phyloP scores from a whole-genome alignment of 495 filamentous ascomycete species.

The Hyaloscypha bicolor region DNA sequence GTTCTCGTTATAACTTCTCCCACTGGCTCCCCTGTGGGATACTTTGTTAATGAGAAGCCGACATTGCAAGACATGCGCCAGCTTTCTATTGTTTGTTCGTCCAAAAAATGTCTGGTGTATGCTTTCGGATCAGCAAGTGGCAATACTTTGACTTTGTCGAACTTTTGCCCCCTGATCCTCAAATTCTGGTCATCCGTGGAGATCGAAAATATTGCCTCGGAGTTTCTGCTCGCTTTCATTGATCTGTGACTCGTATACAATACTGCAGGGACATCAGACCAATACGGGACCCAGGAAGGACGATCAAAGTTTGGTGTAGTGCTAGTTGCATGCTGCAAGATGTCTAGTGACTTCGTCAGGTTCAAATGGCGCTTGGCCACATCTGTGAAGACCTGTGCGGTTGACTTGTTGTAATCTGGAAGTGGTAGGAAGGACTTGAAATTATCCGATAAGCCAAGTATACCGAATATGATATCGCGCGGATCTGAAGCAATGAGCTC shows the following conservation, averaged over 20 bases:
- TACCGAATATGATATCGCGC: background rate
- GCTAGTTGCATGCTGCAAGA: background rate
- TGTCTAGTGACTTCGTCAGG: background rate
- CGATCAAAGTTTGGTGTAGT: background rate
- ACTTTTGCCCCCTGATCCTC: background rate
- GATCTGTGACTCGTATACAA: background rate
- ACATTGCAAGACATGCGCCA: background rate
- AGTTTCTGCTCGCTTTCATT: background rate
- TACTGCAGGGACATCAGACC: background rate
- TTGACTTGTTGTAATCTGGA: background rate
- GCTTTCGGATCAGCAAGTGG: background rate
- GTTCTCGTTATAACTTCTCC: background rate
- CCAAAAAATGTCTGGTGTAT: background rate
- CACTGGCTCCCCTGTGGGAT: conserved; percentile 2
- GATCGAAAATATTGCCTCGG: background rate
- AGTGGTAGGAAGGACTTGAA: background rate
- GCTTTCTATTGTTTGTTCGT: background rate
- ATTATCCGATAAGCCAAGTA: background rate
- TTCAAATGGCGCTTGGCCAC: background rate
- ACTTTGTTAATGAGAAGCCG: conserved; percentile 3
- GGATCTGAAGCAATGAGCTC: background rate
- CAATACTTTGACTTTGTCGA: background rate
- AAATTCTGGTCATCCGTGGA: background rate
- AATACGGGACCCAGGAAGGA: background rate
- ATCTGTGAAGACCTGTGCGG: background rate